phyloP scores from a whole-genome alignment of 257 asterid species.

The Nicotiana undulata region DNA sequence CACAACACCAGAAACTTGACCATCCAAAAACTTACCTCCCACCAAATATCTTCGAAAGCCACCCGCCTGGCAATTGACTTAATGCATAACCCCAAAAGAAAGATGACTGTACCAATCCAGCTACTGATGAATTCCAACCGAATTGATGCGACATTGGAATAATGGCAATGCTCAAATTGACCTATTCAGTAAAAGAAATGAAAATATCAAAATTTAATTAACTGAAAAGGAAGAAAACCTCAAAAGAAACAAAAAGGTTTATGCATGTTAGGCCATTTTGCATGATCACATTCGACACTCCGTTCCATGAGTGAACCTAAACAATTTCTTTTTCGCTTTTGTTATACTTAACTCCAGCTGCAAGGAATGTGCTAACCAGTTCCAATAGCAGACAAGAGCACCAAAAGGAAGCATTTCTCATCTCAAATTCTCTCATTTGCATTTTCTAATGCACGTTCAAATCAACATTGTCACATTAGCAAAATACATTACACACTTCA shows the following conservation, averaged over 20 bases:
- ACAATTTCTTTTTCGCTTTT: background rate
- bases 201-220: background rate
- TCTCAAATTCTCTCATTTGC: background rate
- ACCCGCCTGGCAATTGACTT: conserved; percentile 98
- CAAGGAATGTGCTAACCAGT: conserved; percentile 3
- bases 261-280: background rate
- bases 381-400: background rate
- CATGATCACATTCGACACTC: background rate
- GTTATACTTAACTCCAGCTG: background rate
- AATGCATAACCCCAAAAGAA: conserved; percentile 99
- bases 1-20: conserved; percentile 9
- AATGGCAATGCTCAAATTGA: conserved; percentile 89
- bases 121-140: conserved; percentile 91
- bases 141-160: conserved; percentile 97
- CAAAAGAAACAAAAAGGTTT: background rate
- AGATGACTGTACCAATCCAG: conserved; percentile 97
- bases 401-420: background rate
- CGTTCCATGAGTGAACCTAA: background rate
- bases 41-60: conserved; percentile 88
- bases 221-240: background rate
- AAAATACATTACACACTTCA: background rate
- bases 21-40: conserved; percentile 68
- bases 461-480: background rate
- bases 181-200: conserved; percentile 37
- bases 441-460: background rate